phyloP scores from a whole-genome alignment of 495 filamentous ascomycete genomes.

The Podospora bellae-mahoneyi region DNA sequence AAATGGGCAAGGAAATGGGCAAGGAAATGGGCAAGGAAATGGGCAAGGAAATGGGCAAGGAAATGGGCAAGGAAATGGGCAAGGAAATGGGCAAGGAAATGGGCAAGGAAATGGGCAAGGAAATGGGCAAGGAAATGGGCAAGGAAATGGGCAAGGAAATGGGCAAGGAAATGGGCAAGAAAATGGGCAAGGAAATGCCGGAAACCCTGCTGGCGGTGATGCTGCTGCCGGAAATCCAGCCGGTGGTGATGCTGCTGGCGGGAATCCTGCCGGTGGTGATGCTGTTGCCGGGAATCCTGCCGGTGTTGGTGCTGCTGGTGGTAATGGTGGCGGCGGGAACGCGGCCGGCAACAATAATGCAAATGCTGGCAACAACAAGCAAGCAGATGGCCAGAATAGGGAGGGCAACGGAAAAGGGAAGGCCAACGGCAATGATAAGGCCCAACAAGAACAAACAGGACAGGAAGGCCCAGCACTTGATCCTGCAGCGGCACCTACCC shows the following conservation, averaged over 20 bases:
- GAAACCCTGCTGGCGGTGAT: background rate
- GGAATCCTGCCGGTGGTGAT: constrained; percentile 20
- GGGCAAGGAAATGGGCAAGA: too few species aligned
- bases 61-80: too few species aligned
- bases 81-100: constrained; percentile 10
- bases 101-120: constrained; percentile 1
- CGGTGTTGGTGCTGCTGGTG: background rate
- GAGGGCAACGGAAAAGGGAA: constrained; percentile 17
- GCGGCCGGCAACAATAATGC: background rate
- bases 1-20: constrained; percentile 10
- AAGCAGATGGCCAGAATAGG: constrained; percentile 5
- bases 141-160: constrained; percentile 1
- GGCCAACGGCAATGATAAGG: constrained; percentile 3
- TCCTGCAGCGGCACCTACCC: background rate
- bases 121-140: constrained; percentile 12
- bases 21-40: too few species aligned
- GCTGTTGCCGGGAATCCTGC: constrained; percentile 15
- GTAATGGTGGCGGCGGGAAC: constrained; percentile 5
- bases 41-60: too few species aligned
- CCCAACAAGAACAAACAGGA: constrained; percentile 9
- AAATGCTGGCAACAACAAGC: constrained; percentile 9
- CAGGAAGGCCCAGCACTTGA: constrained; percentile 4
- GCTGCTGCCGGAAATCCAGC: constrained; percentile 12
- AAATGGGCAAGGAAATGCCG: constrained; percentile 13
- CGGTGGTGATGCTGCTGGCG: constrained; percentile 6